phyloP scores from a whole-genome alignment of 1,139 yeast species.

The Kazachstania sp. region DNA sequence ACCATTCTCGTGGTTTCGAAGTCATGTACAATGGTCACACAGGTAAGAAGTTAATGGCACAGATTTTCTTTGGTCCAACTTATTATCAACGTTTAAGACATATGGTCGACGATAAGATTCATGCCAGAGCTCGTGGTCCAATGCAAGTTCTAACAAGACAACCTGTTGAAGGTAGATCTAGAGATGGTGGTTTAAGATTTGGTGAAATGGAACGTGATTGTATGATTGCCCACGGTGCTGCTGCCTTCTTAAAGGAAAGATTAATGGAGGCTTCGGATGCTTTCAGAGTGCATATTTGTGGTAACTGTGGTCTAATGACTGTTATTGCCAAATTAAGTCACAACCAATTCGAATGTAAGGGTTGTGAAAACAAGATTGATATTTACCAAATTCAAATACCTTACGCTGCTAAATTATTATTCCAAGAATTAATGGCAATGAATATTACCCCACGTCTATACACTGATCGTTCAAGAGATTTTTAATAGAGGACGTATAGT shows the following conservation, averaged over 20 bases:
- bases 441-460: slow-evolving; percentile 83
- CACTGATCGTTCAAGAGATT: slow-evolving; percentile 46
- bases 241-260: slow-evolving; percentile 93
- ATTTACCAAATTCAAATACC: slow-evolving; percentile 96
- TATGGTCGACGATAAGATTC: slow-evolving; percentile 98
- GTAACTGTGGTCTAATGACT: slow-evolving; percentile 94
- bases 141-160: slow-evolving; percentile 97
- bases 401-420: slow-evolving; percentile 89
- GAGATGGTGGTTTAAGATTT: slow-evolving; percentile 99
- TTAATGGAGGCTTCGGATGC: slow-evolving; percentile 99
- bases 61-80: slow-evolving; percentile 97
- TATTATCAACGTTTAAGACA: slow-evolving; percentile 97
- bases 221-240: slow-evolving; percentile 99
- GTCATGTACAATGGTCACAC: slow-evolving; percentile 98
- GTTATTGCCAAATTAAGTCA: slow-evolving; percentile 95
- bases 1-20: slow-evolving; percentile 97
- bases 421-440: slow-evolving; percentile 99
- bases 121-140: slow-evolving; percentile 99
- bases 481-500: slow-evolving; percentile 12
- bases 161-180: slow-evolving; percentile 98
- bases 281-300: slow-evolving; percentile 95
- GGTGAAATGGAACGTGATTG: slow-evolving; percentile 99
- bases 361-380: slow-evolving; percentile 96
- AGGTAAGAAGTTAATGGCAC: slow-evolving; percentile 95
- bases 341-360: slow-evolving; percentile 95